These are phyloP conservation scores for Aspergillus sojae DNA, from an alignment of 2,329 filamentous ascomycete species.

Conservation along the genomic window DNA sequence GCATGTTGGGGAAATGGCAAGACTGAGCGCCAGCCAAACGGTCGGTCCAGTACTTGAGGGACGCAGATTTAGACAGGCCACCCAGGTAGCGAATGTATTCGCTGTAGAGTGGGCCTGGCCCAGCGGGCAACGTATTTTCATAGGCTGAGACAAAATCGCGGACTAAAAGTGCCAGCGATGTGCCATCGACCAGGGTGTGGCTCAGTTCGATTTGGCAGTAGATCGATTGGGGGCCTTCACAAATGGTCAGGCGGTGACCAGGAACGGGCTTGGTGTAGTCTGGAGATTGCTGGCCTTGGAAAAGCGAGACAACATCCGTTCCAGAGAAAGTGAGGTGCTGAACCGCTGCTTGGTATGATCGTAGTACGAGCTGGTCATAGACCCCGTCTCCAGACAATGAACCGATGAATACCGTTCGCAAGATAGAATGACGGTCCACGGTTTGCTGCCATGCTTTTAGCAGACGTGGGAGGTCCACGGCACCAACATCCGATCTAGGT, in stretches of 20 bases:
- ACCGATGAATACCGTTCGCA: slow-evolving; percentile 20
- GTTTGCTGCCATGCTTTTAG: slow-evolving; percentile 14
- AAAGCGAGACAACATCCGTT: background rate
- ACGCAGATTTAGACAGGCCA: background rate
- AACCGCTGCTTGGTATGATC: background rate
- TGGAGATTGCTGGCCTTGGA: background rate
- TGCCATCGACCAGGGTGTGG: slow-evolving; percentile 22
- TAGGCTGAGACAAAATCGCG: slow-evolving; percentile 16
- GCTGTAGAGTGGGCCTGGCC: background rate
- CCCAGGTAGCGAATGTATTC: slow-evolving; percentile 9
- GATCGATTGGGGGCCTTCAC: background rate
- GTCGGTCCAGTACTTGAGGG: background rate
- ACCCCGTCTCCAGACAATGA: background rate
- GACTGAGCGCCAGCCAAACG: background rate
- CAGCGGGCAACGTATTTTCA: background rate
- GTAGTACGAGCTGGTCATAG: background rate
- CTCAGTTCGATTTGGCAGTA: slow-evolving; percentile 18
- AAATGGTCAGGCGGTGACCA: background rate
- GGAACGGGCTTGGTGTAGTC: background rate
- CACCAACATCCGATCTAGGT: slow-evolving; percentile 5
- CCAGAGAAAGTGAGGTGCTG: background rate
- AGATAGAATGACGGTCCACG: slow-evolving; percentile 16
- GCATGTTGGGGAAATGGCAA: background rate
- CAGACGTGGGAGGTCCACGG: background rate
- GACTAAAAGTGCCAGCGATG: slow-evolving; percentile 10